phyloP scores from a whole-genome alignment of 257 asterid species.

The Solanum chilense region DNA sequence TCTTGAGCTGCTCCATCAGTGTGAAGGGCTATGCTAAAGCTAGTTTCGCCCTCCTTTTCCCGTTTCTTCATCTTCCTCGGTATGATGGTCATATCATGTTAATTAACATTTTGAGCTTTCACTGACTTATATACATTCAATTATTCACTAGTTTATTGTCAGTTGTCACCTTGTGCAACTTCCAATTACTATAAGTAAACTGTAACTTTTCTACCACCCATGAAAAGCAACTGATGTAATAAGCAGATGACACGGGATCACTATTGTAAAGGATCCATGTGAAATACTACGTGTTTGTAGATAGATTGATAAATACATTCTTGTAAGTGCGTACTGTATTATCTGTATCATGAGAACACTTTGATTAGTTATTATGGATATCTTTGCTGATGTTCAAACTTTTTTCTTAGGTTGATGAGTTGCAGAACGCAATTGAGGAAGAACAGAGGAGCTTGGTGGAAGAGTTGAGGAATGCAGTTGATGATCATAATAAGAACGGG shows the following conservation, averaged over 20 bases:
- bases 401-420: constrained; percentile 76
- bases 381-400: not conserved
- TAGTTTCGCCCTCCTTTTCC: not conserved
- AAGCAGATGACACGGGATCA: not conserved
- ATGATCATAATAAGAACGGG: constrained; percentile 55
- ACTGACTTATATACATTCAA: not conserved
- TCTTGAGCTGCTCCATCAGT: not conserved
- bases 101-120: not conserved
- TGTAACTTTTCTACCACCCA: not conserved
- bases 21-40: not conserved
- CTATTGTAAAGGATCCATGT: not conserved
- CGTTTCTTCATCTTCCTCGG: not conserved
- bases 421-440: constrained; percentile 86
- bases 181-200: not conserved
- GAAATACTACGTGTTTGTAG: not conserved
- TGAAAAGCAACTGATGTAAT: not conserved
- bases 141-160: not conserved
- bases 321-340: not conserved
- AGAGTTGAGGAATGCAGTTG: constrained; percentile 68
- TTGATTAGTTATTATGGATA: not conserved
- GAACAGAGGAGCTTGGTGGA: constrained; percentile 76
- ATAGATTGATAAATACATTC: not conserved
- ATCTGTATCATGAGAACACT: not conserved
- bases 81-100: not conserved
- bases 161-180: not conserved